These are phyloP conservation scores for Trichoderma aggressivum DNA, from an alignment of 2,329 filamentous ascomycete species.

Conservation along the genomic window DNA sequence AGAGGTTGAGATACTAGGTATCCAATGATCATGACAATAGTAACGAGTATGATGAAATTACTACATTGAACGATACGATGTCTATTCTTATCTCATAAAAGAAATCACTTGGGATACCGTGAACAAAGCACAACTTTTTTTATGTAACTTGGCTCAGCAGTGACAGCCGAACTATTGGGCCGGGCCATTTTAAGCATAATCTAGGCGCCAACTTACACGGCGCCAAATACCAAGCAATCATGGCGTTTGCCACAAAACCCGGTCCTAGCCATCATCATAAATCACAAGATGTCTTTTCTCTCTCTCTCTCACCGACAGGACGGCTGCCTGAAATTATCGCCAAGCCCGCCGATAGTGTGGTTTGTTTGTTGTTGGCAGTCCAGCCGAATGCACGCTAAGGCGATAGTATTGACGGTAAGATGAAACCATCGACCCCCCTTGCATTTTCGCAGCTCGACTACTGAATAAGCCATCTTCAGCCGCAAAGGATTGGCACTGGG, in stretches of 20 bases:
- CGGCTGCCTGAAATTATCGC: neutral
- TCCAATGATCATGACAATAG: neutral
- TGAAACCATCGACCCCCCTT: neutral
- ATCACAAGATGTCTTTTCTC: neutral
- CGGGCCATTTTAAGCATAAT: conserved; percentile 4
- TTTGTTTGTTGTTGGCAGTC: neutral
- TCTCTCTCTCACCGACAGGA: neutral
- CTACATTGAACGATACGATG: neutral
- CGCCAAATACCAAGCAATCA: neutral
- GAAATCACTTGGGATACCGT: neutral
- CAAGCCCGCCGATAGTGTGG: neutral
- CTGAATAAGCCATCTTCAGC: conserved; percentile 11
- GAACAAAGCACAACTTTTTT: neutral
- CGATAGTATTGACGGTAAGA: neutral
- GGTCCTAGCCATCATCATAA: neutral
- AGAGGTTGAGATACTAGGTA: neutral
- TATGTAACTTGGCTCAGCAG: neutral
- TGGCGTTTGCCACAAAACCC: neutral
- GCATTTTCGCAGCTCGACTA: neutral
- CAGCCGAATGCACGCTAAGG: neutral
- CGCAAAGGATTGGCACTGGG: neutral
- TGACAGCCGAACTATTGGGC: neutral
- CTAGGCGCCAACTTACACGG: neutral
- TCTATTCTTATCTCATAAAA: neutral
- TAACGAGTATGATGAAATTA: neutral